Conservation (phyloP, 768 basidiomycete species). For the Podaxis rugospora region DNA sequence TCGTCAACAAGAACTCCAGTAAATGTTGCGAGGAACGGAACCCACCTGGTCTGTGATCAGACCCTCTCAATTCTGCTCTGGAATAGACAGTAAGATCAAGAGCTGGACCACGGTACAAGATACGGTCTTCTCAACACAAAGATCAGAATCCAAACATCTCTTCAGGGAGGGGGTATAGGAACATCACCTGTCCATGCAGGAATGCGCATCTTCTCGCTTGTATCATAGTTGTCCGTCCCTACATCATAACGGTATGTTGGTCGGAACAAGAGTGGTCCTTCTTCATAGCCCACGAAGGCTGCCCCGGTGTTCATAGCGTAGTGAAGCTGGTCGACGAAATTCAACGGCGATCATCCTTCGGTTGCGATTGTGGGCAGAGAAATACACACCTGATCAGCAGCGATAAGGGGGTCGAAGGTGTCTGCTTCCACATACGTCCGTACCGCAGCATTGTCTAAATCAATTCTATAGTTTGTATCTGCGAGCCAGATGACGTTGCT, state of each 20-base stretch:
- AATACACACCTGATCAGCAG: conserved; percentile 75
- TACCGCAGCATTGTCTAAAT: conserved; percentile 79
- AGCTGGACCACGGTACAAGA: conserved; percentile 72
- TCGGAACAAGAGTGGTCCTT: conserved; percentile 86
- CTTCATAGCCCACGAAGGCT: conserved; percentile 80
- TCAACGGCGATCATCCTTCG: conserved; percentile 1
- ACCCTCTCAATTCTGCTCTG: conserved; percentile 81
- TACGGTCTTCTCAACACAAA: conserved; percentile 63
- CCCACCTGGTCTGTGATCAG: conserved; percentile 91
- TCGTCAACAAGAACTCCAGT: neutral
- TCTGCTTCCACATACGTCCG: conserved; percentile 58
- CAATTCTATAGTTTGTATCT: conserved; percentile 94
- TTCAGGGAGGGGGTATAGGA: neutral
- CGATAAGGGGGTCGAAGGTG: conserved; percentile 70
- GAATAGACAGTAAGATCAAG: conserved; percentile 79
- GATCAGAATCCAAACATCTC: conserved; percentile 12
- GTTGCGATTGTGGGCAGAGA: neutral
- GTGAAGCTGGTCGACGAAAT: conserved; percentile 47
- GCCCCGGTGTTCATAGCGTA: conserved; percentile 66
- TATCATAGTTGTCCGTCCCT: conserved; percentile 84
- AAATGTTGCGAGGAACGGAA: conserved; percentile 1
- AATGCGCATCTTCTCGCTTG: conserved; percentile 92
- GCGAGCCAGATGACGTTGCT: conserved; percentile 94
- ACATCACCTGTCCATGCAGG: conserved; percentile 92
- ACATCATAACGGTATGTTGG: conserved; percentile 94